phyloP scores from a whole-genome alignment of 139 green algal species.

The Coelastrella sp. region DNA sequence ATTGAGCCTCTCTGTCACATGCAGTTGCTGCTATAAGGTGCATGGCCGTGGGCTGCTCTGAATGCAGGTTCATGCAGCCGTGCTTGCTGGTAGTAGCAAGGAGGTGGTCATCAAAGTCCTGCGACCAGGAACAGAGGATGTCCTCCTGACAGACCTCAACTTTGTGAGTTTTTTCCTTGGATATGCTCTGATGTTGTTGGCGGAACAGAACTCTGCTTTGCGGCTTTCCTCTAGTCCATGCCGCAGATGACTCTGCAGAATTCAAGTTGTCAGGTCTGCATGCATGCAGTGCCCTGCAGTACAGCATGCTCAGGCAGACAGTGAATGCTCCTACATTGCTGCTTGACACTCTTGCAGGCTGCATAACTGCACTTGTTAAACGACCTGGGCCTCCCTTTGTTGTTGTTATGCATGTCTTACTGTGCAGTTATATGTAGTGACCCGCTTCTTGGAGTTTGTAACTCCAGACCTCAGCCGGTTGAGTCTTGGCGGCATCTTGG shows the following conservation, averaged over 20 bases:
- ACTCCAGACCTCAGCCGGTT: constrained; percentile 85
- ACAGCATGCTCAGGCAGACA: no score
- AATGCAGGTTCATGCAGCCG: constrained; percentile 86
- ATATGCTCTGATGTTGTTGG: not conserved
- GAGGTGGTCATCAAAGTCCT: constrained; percentile 92
- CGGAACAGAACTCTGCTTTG: no score
- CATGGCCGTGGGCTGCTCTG: not conserved
- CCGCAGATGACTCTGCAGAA: no score
- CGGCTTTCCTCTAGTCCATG: no score
- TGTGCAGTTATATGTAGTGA: constrained; percentile 44
- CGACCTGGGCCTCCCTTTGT: not conserved
- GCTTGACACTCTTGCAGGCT: not conserved
- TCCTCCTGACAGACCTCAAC: constrained; percentile 91
- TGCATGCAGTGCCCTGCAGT: no score
- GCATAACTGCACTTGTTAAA: not conserved
- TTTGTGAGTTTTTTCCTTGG: constrained; percentile 57
- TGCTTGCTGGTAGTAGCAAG: constrained; percentile 81
- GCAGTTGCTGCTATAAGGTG: no score
- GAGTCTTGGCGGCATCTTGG: constrained; percentile 74
- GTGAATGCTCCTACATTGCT: no score
- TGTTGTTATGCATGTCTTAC: not conserved
- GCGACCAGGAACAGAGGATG: constrained; percentile 95
- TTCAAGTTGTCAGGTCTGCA: no score
- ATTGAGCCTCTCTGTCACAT: no score
- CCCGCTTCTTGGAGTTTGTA: constrained; percentile 84